Evolutionary conservation across 176 grass and related monocot genomes (phyloP), one percentile per base, ranked within the genome.

Genomic region (Rhynchospora breviuscula): DNA sequence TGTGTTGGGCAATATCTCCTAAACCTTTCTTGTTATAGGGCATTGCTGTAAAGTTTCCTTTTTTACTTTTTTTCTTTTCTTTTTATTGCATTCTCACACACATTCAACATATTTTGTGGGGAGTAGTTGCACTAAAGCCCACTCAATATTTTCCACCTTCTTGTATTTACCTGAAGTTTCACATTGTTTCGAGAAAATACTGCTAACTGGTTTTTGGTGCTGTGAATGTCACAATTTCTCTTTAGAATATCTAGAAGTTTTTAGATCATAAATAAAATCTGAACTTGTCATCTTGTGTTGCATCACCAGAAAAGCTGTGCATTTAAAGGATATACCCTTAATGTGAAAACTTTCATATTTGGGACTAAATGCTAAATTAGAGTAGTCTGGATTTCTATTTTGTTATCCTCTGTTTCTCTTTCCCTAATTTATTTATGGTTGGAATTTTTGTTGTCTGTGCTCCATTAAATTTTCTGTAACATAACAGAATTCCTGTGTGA

Each of bases 1-100:
- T 82, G 61, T 51, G 67, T 52, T 82, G 57, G 80, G 40, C 43
- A 44, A 82, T 81, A 66, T 82, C 33, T 82, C 63, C 80, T 66
- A 67, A 26, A 67, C 66, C 43, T 82, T 67, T 66, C 33, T 15
- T 52, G 2, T 82, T 33, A 2, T 81, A 17, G 61, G 65, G 61
- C 60, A 22, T 64, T 82, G n/a, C 17, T 60, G 43, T 23, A 49
- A 46, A 19, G 43, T 52, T 19, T 65, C 52, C 45, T 51, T 43
- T 14, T 64, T 60, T 61, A 44, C 7, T 61, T 79, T 59, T 22
- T 6, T 8, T 23, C 11, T 58, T 19, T 80, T 13, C 29, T 62
- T 62, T 47, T 80, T 26, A 61, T 14, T 19, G 62, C 56, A 12
- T 11, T 26, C 71, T 21, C 10, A 76, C 47, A 10, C 59, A 29